phyloP scores from a whole-genome alignment of 192 early-diverging fungal species.

The Spinellus fusiger region DNA sequence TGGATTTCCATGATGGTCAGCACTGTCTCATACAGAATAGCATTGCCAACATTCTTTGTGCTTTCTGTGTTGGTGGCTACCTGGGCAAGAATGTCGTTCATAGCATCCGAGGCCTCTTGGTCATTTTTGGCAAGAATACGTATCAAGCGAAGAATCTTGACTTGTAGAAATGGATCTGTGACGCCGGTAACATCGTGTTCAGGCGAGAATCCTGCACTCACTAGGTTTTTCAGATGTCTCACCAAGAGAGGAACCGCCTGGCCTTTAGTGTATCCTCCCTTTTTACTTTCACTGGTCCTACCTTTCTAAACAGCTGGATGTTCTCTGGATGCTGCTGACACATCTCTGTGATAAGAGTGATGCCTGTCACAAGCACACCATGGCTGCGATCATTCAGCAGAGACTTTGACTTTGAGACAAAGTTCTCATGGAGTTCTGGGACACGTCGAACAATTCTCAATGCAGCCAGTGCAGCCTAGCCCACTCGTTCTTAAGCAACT shows the following conservation, averaged over 20 bases:
- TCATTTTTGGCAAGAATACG: slow-evolving; percentile 82
- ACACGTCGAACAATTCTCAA: slow-evolving; percentile 89
- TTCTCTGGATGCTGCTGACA: slow-evolving; percentile 67
- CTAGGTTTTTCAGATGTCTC: slow-evolving; percentile 82
- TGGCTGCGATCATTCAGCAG: slow-evolving; percentile 91
- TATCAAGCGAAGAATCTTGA: slow-evolving; percentile 86
- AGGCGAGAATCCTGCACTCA: slow-evolving; percentile 78
- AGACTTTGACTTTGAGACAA: slow-evolving; percentile 62
- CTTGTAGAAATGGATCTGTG: slow-evolving; percentile 97
- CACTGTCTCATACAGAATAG: slow-evolving; percentile 96
- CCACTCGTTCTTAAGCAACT: background rate
- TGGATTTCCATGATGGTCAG: slow-evolving; percentile 95
- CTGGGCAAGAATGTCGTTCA: slow-evolving; percentile 97
- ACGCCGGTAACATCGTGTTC: slow-evolving; percentile 97
- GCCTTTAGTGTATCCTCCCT: background rate
- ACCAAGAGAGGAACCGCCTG: slow-evolving; percentile 77
- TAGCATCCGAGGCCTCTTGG: slow-evolving; percentile 74
- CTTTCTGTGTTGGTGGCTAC: slow-evolving; percentile 94
- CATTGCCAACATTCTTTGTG: slow-evolving; percentile 94
- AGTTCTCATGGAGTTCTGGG: slow-evolving; percentile 88
- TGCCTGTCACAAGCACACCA: slow-evolving; percentile 88
- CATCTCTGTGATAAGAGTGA: slow-evolving; percentile 88
- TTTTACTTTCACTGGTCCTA: slow-evolving; percentile 12
- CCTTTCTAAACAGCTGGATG: slow-evolving; percentile 63
- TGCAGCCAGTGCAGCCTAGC: slow-evolving; percentile 85